Base-by-base conservation (phyloP, 1,139 yeast species). In the Lodderomyces oxycetoniae region DNA sequence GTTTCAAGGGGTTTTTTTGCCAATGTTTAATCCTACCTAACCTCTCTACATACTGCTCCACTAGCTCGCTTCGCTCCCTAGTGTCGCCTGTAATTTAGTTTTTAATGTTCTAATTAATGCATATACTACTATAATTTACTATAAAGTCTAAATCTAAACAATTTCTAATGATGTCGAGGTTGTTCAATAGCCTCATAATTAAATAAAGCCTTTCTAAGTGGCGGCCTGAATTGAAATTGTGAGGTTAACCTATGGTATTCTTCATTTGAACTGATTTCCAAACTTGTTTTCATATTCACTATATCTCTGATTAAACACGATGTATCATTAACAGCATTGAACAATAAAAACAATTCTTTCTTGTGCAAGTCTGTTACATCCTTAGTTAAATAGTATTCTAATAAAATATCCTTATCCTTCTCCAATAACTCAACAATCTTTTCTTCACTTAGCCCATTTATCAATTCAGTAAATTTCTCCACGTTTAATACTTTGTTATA, bases 301-400 rank as follows among this genome's bases (percentile, higher is more conserved):
- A 52, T 33, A 14, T 53, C 47, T 11, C 47, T 46, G 20, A 52
- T 44, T 21, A 31, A 36, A 14, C 50, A 44, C n/a, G 46, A 36
- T 8, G 23, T 44, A 5, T 55, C 59, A 14, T 48, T 35, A 2
- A 53, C 51, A 32, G 47, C 32, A 21, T 57, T 48, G 33, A 59
- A 59, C 28, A 59, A 40, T 25, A 41, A 48, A 3, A 50, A 42
- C 29, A 48, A 40, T 37, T 62, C 66, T 20, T 45, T 30, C 31
- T 52, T 48, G 41, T 62, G 68, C 6, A 48, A 31, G 24, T 46
- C 52, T 5, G 67, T 60, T 5, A 48, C 45, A 9, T 58, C 55
- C 31, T 52, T 55, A 1, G 64, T 55, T 17, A 55, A 43, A 38
- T 56, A 51, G 38, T 61, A 62, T 41, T 61, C 65, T 17, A 55